A percentile compares a stretch with the other conserved stretches of the same genome.
These are phyloP conservation scores for Forsythia suspensa DNA, from an alignment of 257 asterid genomes.

Conservation along the genomic window DNA sequence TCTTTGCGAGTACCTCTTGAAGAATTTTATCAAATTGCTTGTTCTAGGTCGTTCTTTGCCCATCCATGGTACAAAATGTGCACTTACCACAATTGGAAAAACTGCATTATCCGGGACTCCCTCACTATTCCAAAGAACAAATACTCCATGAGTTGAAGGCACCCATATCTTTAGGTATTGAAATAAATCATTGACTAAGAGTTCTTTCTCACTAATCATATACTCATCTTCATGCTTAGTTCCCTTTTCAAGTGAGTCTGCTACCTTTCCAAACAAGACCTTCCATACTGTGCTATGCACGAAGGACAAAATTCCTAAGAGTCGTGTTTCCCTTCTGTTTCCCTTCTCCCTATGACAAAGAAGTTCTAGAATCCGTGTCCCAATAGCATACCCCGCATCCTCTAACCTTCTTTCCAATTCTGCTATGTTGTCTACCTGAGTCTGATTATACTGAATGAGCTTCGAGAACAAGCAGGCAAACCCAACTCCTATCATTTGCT, in stretches of 20 bases:
- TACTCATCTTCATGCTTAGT: slow-evolving; percentile 98
- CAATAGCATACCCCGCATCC: slow-evolving; percentile 86
- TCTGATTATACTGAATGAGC: no score
- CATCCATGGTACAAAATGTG: slow-evolving; percentile 98
- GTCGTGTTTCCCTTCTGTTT: slow-evolving; percentile 80
- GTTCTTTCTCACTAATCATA: slow-evolving; percentile 96
- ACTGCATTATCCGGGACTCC: slow-evolving; percentile 93
- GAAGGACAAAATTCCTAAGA: slow-evolving; percentile 79
- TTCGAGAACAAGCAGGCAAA: no score
- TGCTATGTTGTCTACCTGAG: no score
- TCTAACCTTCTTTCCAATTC: no score
- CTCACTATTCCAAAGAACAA: slow-evolving; percentile 92
- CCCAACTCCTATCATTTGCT: no score
- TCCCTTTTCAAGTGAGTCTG: slow-evolving; percentile 96
- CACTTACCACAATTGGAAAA: slow-evolving; percentile 89
- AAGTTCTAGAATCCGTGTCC: slow-evolving; percentile 77
- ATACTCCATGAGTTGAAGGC: slow-evolving; percentile 98
- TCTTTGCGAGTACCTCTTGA: slow-evolving; percentile 63
- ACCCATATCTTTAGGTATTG: slow-evolving; percentile 97
- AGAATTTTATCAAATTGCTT: slow-evolving; percentile 90
- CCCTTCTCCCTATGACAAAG: slow-evolving; percentile 90
- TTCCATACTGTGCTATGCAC: slow-evolving; percentile 95
- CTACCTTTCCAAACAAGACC: slow-evolving; percentile 91
- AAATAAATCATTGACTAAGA: slow-evolving; percentile 89
- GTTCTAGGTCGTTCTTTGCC: slow-evolving; percentile 91